Conservation (phyloP, 345 rosid genomes). For the Sisymbrium irio region DNA sequence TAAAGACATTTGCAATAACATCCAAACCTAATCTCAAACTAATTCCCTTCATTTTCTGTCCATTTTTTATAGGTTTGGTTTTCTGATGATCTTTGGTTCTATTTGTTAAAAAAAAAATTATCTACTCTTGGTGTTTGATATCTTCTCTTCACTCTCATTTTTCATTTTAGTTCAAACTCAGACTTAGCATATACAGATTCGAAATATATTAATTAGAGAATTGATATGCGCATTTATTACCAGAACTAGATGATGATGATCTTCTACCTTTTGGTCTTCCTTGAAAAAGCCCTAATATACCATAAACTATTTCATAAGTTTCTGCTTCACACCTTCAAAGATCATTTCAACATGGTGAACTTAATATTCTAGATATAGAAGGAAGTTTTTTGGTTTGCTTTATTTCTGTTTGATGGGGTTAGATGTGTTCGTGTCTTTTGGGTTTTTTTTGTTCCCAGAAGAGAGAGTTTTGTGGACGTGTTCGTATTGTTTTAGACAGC, state of each 20-base stretch:
- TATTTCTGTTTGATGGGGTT: conserved; percentile 20
- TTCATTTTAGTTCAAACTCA: neutral
- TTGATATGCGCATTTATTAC: conserved; percentile 2
- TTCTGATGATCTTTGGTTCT: neutral
- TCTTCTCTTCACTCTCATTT: neutral
- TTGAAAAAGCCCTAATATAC: neutral
- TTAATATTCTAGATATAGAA: neutral
- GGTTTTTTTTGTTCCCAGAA: conserved; percentile 29
- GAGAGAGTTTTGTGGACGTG: conserved; percentile 26
- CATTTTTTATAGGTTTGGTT: neutral
- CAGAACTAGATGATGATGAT: conserved; percentile 6
- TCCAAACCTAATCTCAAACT: conserved; percentile 32
- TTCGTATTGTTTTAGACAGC: conserved; percentile 28
- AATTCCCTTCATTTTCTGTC: conserved; percentile 6
- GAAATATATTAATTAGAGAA: neutral
- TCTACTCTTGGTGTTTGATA: neutral
- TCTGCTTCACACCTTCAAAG: neutral
- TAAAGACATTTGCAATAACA: neutral
- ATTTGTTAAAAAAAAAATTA: neutral
- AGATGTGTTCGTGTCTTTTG: conserved; percentile 34
- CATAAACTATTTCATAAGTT: neutral
- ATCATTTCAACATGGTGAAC: neutral
- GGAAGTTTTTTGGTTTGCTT: conserved; percentile 4
- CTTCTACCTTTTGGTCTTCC: conserved; percentile 2
- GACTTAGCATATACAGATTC: neutral